These are phyloP conservation scores for Adiantum capillusveneris DNA, from an alignment of 75 land plant species.

Conservation along the genomic window DNA sequence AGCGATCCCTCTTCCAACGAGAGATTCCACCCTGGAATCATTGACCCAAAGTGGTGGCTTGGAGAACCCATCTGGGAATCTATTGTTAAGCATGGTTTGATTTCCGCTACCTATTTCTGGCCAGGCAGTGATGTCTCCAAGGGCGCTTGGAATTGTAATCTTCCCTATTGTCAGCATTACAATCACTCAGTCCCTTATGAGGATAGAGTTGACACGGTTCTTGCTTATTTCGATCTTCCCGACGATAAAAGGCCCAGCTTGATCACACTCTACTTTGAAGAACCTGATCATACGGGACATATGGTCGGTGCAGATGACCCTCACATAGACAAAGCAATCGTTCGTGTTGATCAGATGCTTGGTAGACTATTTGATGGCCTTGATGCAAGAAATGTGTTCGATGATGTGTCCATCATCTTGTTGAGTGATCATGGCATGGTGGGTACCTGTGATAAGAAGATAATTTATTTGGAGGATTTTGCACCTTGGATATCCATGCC, in stretches of 20 bases:
- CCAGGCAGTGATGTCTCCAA: conserved; percentile 83
- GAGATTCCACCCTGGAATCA: conserved; percentile 43
- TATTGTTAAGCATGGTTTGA: conserved; percentile 56
- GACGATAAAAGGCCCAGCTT: conserved; percentile 41
- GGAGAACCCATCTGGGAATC: conserved; percentile 98
- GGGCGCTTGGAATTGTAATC: conserved; percentile 58
- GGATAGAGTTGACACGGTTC: conserved; percentile 62
- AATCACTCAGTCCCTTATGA: conserved; percentile 65
- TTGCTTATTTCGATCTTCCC: conserved; percentile 59
- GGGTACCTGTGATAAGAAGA: conserved; percentile 70
- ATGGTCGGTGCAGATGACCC: conserved; percentile 72
- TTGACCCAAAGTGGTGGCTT: conserved; percentile 85
- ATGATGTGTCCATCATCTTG: conserved; percentile 69
- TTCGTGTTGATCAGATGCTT: conserved; percentile 54
- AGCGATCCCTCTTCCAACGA: conserved; percentile 52
- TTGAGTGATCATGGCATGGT: conserved; percentile 94
- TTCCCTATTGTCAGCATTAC: conserved; percentile 37
- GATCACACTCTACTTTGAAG: conserved; percentile 78
- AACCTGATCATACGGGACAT: conserved; percentile 85
- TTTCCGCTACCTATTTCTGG: conserved; percentile 87
- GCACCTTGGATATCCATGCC: conserved; percentile 52
- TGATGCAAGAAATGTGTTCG: conserved; percentile 58
- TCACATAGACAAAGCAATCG: conserved; percentile 55
- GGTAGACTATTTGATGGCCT: conserved; percentile 67
- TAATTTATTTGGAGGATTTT: conserved; percentile 64